Evolutionary conservation across 2,329 filamentous ascomycete genomes (phyloP).

Genomic region (Berkeleyomyces basicola): DNA sequence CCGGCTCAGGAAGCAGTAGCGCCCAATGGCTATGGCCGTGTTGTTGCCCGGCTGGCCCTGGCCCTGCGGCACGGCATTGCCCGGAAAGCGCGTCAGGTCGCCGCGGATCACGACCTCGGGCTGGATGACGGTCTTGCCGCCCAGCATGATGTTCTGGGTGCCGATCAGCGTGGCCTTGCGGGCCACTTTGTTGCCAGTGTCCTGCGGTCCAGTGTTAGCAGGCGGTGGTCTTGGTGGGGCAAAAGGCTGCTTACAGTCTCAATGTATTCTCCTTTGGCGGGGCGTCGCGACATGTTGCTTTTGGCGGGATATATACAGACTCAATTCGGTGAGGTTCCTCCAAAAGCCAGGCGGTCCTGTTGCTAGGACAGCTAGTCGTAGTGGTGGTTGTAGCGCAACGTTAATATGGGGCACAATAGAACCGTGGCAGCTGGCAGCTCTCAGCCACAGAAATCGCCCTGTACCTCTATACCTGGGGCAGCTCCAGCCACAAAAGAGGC

Average conservation of each 20-base stretch:
- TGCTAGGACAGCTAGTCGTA: neutral
- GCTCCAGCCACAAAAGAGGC: too few relatives aligned
- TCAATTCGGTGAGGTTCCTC: neutral
- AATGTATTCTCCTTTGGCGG: constrained; percentile 82
- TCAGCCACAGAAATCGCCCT: neutral
- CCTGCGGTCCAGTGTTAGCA: constrained; percentile 32
- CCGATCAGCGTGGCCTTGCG: constrained; percentile 82
- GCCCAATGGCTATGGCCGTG: constrained; percentile 70
- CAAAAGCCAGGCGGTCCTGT: neutral
- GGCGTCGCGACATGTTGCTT: constrained; percentile 53
- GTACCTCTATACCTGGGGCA: too few relatives aligned
- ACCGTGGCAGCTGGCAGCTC: neutral
- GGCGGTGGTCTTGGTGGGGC: neutral
- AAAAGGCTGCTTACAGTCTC: constrained; percentile 53
- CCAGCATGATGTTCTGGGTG: constrained; percentile 94
- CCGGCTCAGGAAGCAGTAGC: constrained; percentile 76
- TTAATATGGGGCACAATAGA: neutral
- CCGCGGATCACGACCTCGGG: constrained; percentile 87
- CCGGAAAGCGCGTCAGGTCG: constrained; percentile 52
- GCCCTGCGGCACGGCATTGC: constrained; percentile 25
- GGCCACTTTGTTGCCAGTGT: constrained; percentile 96
- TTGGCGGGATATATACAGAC: neutral
- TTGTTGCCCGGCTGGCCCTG: constrained; percentile 27
- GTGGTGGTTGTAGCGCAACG: neutral
- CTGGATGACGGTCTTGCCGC: constrained; percentile 90